These are phyloP conservation scores for Leccinum fibrillosum DNA, from an alignment of 768 basidiomycete species.

Conservation along the genomic window DNA sequence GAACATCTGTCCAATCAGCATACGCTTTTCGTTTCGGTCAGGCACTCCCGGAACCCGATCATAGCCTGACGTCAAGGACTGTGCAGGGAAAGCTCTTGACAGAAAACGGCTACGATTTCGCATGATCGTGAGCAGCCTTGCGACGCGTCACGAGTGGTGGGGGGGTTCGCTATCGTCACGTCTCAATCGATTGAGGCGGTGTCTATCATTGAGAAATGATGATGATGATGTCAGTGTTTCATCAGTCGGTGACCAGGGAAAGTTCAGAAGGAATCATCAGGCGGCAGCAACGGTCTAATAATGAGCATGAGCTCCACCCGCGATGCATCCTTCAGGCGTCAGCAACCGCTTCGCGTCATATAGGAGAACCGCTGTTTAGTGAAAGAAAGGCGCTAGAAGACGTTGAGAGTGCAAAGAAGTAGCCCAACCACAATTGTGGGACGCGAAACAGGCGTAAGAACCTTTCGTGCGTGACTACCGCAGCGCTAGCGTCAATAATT, in stretches of 20 bases:
- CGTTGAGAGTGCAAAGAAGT: conserved; percentile 8
- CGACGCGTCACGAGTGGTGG: not conserved
- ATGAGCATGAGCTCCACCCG: conserved; percentile 13
- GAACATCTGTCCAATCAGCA: not conserved
- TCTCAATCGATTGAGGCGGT: conserved; percentile 10
- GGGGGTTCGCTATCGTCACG: conserved; percentile 8
- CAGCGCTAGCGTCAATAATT: conserved; percentile 19
- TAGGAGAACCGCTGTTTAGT: conserved; percentile 3
- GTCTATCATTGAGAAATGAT: conserved; percentile 6
- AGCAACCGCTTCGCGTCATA: conserved; percentile 7
- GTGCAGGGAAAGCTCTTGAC: conserved; percentile 17
- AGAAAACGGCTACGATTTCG: conserved; percentile 8
- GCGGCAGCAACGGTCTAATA: conserved; percentile 3
- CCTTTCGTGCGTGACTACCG: conserved; percentile 11
- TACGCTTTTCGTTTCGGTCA: not conserved
- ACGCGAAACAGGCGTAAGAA: conserved; percentile 4
- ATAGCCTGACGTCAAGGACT: conserved; percentile 26
- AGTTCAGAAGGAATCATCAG: conserved; percentile 7
- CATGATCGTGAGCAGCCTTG: conserved; percentile 1
- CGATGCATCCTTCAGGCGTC: conserved; percentile 7
- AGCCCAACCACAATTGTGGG: not conserved
- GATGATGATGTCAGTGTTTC: conserved; percentile 23
- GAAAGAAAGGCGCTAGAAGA: conserved; percentile 12
- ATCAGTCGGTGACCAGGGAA: conserved; percentile 6
- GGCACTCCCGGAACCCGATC: not conserved